Evolutionary conservation across 306 rosid species (phyloP), one percentile per base, ranked within the genome.

Genomic region (Sechiopsis laciniata): DNA sequence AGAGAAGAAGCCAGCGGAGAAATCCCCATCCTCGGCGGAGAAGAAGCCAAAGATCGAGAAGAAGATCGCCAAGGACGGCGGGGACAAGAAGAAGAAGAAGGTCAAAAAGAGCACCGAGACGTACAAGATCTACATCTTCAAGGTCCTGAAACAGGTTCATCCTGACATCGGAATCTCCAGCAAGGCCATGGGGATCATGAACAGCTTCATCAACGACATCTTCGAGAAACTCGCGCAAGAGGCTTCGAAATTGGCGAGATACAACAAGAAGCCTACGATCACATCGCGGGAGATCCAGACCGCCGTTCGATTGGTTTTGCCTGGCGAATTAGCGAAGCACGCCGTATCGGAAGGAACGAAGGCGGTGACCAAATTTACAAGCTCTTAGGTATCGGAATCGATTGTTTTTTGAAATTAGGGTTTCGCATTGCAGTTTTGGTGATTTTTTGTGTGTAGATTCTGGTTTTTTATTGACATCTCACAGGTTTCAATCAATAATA

Each of bases 121-220:
- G 0, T 88, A 90, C 80, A 90, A 90, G 86, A 90, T 88, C 50
- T 90, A 90, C 77, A 88, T 90, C 69, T 90, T 90, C 89, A 90
- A 90, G 86, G 96, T 90, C 0, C 37, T 90, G 17, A 90, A 90
- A 67, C 93, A 90, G 80, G 93, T 90, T 0, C 96, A 90, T 42
- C 96, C 92, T 0, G 92, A 90, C 55, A 87, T 90, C 9, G 92
- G 96, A 6, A 87, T 90, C 66, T 90, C 96, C 3, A 86, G 92
- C 83, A 90, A 90, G 74, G 96, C 92, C 11, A 90, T 90, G 93
- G 93, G 96, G 0, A 90, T 90, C 16, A 90, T 90, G 96, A 90
- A 90, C 74, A 86, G 89, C 55, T 90, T 90, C 60, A 90, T 90
- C 74, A 90, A 87, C 35, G 93, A 88, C 6, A 90, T 90, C 14